Evolutionary conservation across 2,329 filamentous ascomycete species (phyloP).

Genomic region (Alternaria solani): DNA sequence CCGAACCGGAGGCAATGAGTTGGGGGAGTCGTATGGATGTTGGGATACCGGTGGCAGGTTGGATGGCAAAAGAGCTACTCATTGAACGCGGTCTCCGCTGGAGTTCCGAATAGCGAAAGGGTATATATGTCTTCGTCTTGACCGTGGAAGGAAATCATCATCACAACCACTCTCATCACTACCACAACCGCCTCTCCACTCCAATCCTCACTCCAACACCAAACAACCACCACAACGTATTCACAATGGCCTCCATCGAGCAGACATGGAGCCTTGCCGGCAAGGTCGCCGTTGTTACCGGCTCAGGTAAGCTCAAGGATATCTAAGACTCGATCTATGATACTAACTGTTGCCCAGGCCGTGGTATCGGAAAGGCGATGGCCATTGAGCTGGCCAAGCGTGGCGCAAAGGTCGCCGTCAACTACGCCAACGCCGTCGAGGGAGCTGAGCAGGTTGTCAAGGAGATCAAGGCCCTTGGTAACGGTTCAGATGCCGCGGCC

Average conservation of each 20-base stretch:
- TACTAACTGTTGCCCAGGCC: conserved; percentile 54
- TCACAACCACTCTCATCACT: conserved; percentile 24
- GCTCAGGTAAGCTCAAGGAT: conserved; percentile 54
- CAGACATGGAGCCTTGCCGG: conserved; percentile 62
- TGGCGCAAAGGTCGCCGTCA: conserved; percentile 71
- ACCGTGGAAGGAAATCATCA: conserved; percentile 28
- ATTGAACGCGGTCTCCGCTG: conserved; percentile 40
- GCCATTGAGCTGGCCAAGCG: conserved; percentile 70
- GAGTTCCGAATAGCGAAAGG: conserved; percentile 39
- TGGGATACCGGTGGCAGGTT: conserved; percentile 30
- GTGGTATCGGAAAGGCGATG: conserved; percentile 73
- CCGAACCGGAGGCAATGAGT: conserved; percentile 41
- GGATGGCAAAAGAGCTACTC: conserved; percentile 33
- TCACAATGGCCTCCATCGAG: conserved; percentile 52
- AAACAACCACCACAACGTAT: conserved; percentile 27
- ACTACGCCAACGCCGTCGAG: conserved; percentile 71
- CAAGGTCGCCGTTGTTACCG: conserved; percentile 64
- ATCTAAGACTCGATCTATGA: neutral
- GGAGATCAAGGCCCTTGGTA: conserved; percentile 68
- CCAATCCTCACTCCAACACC: conserved; percentile 9
- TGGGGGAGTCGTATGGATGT: conserved; percentile 34
- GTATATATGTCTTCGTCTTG: conserved; percentile 43
- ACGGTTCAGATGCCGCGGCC: conserved; percentile 68
- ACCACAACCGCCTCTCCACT: conserved; percentile 16
- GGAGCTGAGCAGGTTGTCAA: conserved; percentile 72